These are phyloP conservation scores for Fusarium buxicola DNA, from an alignment of 2,329 filamentous ascomycete genomes.

Conservation along the genomic window DNA sequence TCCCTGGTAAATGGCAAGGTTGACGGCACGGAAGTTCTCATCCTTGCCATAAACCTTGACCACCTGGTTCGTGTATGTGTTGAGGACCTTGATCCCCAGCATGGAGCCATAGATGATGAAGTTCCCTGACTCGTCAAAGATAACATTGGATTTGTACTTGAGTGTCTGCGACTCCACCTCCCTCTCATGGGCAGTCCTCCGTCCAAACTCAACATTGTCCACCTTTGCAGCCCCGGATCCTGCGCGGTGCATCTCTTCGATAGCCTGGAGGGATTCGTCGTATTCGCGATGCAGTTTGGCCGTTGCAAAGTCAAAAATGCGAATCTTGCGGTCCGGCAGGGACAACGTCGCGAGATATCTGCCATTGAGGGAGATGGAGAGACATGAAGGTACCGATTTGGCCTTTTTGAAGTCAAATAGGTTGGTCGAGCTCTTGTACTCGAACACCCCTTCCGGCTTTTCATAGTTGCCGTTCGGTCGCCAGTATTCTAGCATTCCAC, in stretches of 20 bases:
- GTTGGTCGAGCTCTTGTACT: slow-evolving; percentile 92
- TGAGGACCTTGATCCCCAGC: slow-evolving; percentile 92
- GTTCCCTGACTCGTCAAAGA: slow-evolving; percentile 95
- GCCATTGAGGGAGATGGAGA: slow-evolving; percentile 88
- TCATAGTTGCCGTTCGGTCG: slow-evolving; percentile 82
- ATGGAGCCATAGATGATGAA: slow-evolving; percentile 96
- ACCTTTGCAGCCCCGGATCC: slow-evolving; percentile 84
- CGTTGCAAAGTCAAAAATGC: slow-evolving; percentile 91
- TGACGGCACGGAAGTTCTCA: slow-evolving; percentile 85
- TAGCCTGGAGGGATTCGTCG: slow-evolving; percentile 89
- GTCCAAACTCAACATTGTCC: slow-evolving; percentile 91
- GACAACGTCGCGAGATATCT: slow-evolving; percentile 90
- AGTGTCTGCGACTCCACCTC: slow-evolving; percentile 80
- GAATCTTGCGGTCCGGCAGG: slow-evolving; percentile 91
- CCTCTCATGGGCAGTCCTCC: slow-evolving; percentile 85
- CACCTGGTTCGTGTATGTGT: slow-evolving; percentile 92
- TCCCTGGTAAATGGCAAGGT: slow-evolving; percentile 91
- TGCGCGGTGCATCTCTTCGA: slow-evolving; percentile 96
- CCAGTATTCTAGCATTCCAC: slow-evolving; percentile 98
- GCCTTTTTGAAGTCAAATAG: slow-evolving; percentile 98
- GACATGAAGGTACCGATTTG: slow-evolving; percentile 83
- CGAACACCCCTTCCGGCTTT: slow-evolving; percentile 91
- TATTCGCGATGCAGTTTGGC: slow-evolving; percentile 93
- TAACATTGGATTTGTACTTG: slow-evolving; percentile 81
- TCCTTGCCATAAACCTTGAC: slow-evolving; percentile 92